These are phyloP conservation scores for Penstemon newberryi DNA, from an alignment of 257 asterid genomes.

Conservation along the genomic window DNA sequence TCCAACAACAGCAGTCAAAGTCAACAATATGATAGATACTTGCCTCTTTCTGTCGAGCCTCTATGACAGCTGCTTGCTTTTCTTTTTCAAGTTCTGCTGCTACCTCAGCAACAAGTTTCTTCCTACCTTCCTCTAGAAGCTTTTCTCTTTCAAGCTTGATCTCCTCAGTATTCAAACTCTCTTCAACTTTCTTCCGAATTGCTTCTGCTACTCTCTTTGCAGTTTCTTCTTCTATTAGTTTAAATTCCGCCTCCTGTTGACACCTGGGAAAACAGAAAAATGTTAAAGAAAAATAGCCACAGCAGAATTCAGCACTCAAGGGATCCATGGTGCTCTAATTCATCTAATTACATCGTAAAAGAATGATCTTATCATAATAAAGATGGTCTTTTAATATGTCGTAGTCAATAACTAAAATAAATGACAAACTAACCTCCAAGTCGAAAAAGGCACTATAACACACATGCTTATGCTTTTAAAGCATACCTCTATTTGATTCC, in stretches of 20 bases:
- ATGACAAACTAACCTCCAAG: conserved; percentile 89
- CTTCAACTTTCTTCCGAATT: conserved; percentile 74
- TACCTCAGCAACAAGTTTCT: conserved; percentile 73
- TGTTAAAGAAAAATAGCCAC: conserved; percentile 31
- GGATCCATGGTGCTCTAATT: background rate
- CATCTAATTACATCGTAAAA: conserved; percentile 12
- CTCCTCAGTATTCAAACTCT: conserved; percentile 66
- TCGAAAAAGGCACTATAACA: conserved; percentile 60
- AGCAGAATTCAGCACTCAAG: conserved; percentile 24
- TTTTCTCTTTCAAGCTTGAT: conserved; percentile 61
- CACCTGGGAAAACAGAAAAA: conserved; percentile 55
- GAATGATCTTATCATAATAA: conserved; percentile 29
- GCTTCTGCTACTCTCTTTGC: conserved; percentile 74
- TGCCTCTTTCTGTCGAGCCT: conserved; percentile 76
- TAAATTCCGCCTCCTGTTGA: conserved; percentile 87
- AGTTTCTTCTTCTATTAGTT: conserved; percentile 95
- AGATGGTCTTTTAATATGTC: conserved; percentile 34
- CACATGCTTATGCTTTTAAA: conserved; percentile 74
- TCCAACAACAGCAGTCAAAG: no score
- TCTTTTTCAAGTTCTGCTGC: conserved; percentile 81
- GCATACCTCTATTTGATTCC: conserved; percentile 97
- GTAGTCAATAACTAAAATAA: conserved; percentile 48
- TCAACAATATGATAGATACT: conserved; percentile 27
- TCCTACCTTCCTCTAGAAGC: conserved; percentile 82
- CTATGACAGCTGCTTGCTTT: conserved; percentile 67